A percentile compares a stretch with the other conserved stretches of the same genome.
phyloP scores from a whole-genome alignment of 2,329 filamentous ascomycete genomes.

The Arthrobotrys musiformis region DNA sequence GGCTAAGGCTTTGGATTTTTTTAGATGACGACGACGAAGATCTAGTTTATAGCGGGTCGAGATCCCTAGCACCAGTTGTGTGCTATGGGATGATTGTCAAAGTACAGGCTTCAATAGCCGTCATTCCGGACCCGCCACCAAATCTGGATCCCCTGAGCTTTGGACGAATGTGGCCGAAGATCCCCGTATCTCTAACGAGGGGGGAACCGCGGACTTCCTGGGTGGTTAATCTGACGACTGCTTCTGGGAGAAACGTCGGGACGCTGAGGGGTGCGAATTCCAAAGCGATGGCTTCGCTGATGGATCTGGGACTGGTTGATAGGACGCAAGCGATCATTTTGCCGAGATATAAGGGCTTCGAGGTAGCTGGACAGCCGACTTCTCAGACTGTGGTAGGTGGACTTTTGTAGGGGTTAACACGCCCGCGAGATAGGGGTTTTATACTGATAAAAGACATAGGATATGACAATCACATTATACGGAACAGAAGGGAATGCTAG shows the following conservation, averaged over 20 bases:
- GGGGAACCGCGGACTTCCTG: slow-evolving; percentile 35
- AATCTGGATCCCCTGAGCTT: slow-evolving; percentile 47
- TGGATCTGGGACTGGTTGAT: slow-evolving; percentile 50
- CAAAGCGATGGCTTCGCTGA: slow-evolving; percentile 52
- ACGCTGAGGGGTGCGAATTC: slow-evolving; percentile 45
- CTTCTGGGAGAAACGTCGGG: slow-evolving; percentile 44
- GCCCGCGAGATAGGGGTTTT: background rate
- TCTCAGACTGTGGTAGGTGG: slow-evolving; percentile 39
- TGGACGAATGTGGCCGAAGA: slow-evolving; percentile 54
- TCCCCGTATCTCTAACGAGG: slow-evolving; percentile 35
- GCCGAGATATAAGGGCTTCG: slow-evolving; percentile 50
- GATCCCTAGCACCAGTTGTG: slow-evolving; percentile 42
- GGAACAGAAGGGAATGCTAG: slow-evolving; percentile 48
- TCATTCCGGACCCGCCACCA: slow-evolving; percentile 47
- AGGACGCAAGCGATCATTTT: slow-evolving; percentile 47
- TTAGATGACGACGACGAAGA: slow-evolving; percentile 50
- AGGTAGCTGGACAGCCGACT: slow-evolving; percentile 48
- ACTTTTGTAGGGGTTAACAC: background rate
- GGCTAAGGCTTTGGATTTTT: slow-evolving; percentile 9
- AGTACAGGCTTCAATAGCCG: slow-evolving; percentile 43
- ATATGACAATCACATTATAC: slow-evolving; percentile 50
- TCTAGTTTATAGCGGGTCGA: slow-evolving; percentile 48
- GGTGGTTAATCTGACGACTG: slow-evolving; percentile 50
- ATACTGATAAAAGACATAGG: slow-evolving; percentile 4
- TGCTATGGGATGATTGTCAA: slow-evolving; percentile 53